Evolutionary conservation across 495 filamentous ascomycete genomes (phyloP), one percentile per base, ranked within the genome.

Genomic region (Hyphodiscus hymeniophilus): DNA sequence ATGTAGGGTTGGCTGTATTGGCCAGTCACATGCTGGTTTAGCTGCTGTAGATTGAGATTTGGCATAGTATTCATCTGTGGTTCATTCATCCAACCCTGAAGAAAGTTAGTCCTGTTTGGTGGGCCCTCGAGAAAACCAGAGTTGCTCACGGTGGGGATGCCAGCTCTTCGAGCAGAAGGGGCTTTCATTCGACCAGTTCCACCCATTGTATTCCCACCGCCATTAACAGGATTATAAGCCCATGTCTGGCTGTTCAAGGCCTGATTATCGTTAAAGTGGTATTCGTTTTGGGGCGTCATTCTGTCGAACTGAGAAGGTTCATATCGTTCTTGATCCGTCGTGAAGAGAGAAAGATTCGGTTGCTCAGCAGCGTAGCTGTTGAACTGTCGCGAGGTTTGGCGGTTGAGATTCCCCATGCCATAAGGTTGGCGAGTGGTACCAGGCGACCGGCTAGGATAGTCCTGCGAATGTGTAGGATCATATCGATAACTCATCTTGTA

Each of bases 301-400:
- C 75, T 75, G 55, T 81, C 79, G 54, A 77, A 77, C 55, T 76
- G 72, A 20, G 69, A 70, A 57, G 65, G 72, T 57, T 76, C 79
- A 62, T 74, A 84, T 63, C 74, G 72, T 54, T 66, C 38, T 38
- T 74, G 69, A 45, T 83, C 80, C 35, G 80, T 76, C 54, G 60
- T 55, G 60, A 80, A 84, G 58, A 84, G 49, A 54, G 42, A 41
- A 57, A 65, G 55, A 66, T 63, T 26, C 63, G 60, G 40, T 69
- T 61, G 45, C 30, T 72, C 65, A 39, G 57, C 56, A 41, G 75
- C 75, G 63, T 81, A 83, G 36, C 76, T 71, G 54, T 85, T 80
- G 56, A 84, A 84, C 54, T 87, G 74, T 58, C 81, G 67, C 55
- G 81, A 81, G 54, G 84, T 64, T 62, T 85, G 75, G 56, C 78